Conservation (phyloP, 2,329 filamentous ascomycete genomes). For the Massarina eburnea region DNA sequence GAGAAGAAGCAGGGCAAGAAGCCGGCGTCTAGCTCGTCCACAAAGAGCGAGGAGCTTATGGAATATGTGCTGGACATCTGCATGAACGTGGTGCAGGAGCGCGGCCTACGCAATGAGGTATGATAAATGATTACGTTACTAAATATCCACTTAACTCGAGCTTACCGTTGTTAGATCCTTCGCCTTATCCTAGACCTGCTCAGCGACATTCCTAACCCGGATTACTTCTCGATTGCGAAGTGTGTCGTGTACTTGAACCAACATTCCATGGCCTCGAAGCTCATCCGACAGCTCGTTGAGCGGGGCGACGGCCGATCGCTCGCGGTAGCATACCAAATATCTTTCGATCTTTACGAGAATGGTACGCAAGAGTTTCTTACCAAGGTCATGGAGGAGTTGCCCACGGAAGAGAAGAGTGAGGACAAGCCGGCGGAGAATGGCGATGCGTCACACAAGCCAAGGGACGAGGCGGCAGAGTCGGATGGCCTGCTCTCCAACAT, state of each 20-base stretch:
- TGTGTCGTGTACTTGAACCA: constrained; percentile 96
- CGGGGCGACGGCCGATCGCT: constrained; percentile 77
- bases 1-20: constrained; percentile 69
- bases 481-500: constrained; percentile 61
- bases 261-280: constrained; percentile 83
- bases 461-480: constrained; percentile 57
- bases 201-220: constrained; percentile 86
- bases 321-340: constrained; percentile 92
- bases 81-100: constrained; percentile 96
- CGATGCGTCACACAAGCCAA: constrained; percentile 35
- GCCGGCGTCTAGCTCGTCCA: constrained; percentile 53
- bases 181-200: constrained; percentile 92
- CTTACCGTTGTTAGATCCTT: constrained; percentile 63
- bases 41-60: constrained; percentile 86
- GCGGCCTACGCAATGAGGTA: constrained; percentile 74
- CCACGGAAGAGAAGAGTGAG: constrained; percentile 56
- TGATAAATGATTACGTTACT: constrained; percentile 1
- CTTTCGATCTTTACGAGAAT: constrained; percentile 97
- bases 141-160: background rate
- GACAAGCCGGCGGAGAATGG: constrained; percentile 47
- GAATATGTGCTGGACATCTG: constrained; percentile 95
- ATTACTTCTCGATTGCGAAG: constrained; percentile 97
- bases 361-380: constrained; percentile 95
- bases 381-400: constrained; percentile 82
- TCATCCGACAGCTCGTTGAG: constrained; percentile 79